phyloP scores from a whole-genome alignment of 148 eudicot species.

The Suaeda aralocaspica region DNA sequence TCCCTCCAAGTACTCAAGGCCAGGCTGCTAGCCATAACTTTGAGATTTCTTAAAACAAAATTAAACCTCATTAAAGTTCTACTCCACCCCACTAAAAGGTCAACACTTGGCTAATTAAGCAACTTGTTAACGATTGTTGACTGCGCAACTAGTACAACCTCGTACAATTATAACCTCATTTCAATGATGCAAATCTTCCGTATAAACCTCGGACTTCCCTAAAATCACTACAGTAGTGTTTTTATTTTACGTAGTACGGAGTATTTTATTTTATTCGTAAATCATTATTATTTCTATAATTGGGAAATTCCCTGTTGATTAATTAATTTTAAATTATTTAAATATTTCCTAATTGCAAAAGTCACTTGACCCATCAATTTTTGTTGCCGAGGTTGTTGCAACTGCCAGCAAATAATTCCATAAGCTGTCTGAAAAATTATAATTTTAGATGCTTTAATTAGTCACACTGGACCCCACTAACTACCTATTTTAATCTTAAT shows the following conservation, averaged over 20 bases:
- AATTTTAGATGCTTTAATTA: background rate
- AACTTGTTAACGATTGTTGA: constrained; percentile 10
- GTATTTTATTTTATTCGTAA: background rate
- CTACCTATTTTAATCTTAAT: background rate
- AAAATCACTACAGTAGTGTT: background rate
- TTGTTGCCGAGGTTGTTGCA: constrained; percentile 12
- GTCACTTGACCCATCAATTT: constrained; percentile 5
- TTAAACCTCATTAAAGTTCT: background rate
- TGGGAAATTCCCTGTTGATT: constrained; percentile 3
- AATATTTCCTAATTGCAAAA: background rate
- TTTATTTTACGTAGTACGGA: background rate
- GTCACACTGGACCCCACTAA: background rate
- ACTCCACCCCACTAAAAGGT: background rate
- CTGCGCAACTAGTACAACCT: constrained; percentile 19
- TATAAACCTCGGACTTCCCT: constrained; percentile 26
- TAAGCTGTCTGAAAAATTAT: background rate
- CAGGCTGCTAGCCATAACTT: background rate
- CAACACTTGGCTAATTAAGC: constrained; percentile 19
- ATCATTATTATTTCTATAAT: background rate
- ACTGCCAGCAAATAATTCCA: constrained; percentile 4
- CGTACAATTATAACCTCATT: background rate
- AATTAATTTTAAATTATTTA: background rate
- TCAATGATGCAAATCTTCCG: constrained; percentile 3
- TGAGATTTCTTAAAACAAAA: background rate
- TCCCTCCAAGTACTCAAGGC: no score